Percentiles rank a stretch among this genome's conserved stretches.
Conservation (phyloP, 768 basidiomycete species). For the Lactarius hengduanensis region DNA sequence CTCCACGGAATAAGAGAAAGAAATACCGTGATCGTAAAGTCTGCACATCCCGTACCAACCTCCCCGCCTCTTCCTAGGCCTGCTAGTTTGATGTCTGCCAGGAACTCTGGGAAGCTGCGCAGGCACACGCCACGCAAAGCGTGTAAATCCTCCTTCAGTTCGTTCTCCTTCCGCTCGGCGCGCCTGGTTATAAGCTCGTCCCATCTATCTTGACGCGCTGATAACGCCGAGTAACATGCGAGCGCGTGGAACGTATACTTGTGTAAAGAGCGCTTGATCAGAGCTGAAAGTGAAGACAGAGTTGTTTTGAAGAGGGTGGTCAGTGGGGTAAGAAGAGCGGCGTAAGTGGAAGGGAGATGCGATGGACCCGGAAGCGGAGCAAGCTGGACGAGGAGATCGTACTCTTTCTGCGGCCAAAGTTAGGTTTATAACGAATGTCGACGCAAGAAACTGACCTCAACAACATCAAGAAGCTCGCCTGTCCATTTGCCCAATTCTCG, state of each 20-base stretch:
- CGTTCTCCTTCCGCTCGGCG: conserved; percentile 50
- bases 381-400: conserved; percentile 60
- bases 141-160: conserved; percentile 67
- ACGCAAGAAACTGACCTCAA: conserved; percentile 50
- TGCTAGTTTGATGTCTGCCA: conserved; percentile 74
- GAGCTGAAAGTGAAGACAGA: conserved; percentile 55
- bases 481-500: conserved; percentile 72
- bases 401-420: conserved; percentile 53
- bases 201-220: conserved; percentile 59
- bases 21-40: conserved; percentile 54
- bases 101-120: conserved; percentile 80
- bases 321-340: conserved; percentile 58
- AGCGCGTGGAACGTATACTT: conserved; percentile 80
- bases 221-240: conserved; percentile 60
- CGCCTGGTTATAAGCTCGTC: conserved; percentile 60
- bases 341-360: conserved; percentile 57
- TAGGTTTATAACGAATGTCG: not conserved
- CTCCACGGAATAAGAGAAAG: not conserved
- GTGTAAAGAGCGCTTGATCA: conserved; percentile 76
- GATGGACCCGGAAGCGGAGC: conserved; percentile 55
- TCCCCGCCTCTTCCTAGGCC: conserved; percentile 56
- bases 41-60: conserved; percentile 60
- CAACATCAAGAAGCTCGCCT: conserved; percentile 58
- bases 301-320: conserved; percentile 64
- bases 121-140: conserved; percentile 66